Base-by-base conservation (phyloP, 768 basidiomycete genomes). In the Boletus sp. region DNA sequence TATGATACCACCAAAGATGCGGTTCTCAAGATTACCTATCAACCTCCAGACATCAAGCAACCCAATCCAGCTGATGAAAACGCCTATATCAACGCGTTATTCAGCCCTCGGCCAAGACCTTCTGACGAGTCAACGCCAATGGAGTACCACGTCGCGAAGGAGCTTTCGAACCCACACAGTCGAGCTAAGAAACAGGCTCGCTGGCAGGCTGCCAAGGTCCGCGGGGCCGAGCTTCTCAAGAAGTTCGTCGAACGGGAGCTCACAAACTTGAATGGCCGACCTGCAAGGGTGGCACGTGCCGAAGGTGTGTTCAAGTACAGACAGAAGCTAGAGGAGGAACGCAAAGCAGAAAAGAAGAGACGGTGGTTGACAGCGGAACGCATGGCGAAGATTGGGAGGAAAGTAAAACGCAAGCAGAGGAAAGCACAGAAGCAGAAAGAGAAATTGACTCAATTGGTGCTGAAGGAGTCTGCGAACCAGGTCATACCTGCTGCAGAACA, bases 91-190 rank as follows among this genome's bases (percentile, higher is more conserved):
- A 83, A 81, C 55, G 78, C 81, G 28, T 62, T 79, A 32, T 69
- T 70, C 42, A 79, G 78, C 52, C 75, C 77, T 11, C 65, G 65
- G 29, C 72, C 73, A 30, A 64, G 68, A n/a, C 66, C 79, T 30
- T 80, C 79, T 59, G 79, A 84, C 32, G 77, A 79, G 11, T 71
- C 77, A 14, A 74, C 77, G 10, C 87, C 89, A 12, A 78, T 90
- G 57, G 92, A 94, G 67, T 66, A 80, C 24, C 83, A 83, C 65
- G 72, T 94, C 55, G 67, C 75, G 45, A 80, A 80, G 58, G 92
- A 94, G 65, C 81, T 94, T 39, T 79, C 89, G 29, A 92, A 92
- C 70, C 90, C 90, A 28, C 87, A 92, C 66, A 84, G 88, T 12
- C 85, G 89, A 18, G 88, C 90, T 9, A 92, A 90, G 77, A 92